Evolutionary conservation across 257 asterid genomes (phyloP).

Genomic region (Anisodus acutangulus): DNA sequence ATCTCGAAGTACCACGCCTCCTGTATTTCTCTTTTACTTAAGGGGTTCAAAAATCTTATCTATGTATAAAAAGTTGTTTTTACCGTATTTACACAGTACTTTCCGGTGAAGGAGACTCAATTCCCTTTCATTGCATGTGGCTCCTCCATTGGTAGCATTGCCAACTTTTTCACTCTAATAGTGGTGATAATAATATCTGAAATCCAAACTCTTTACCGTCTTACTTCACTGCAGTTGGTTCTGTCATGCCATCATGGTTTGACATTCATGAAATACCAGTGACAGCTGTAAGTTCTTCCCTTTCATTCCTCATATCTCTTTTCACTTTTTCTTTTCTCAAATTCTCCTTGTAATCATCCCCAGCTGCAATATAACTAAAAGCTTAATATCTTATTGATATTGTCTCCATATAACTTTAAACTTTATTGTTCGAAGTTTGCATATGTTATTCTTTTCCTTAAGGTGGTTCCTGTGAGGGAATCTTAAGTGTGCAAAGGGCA

Average conservation of each 20-base stretch:
- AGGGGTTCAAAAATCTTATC: too few species aligned
- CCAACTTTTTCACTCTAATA: neutral
- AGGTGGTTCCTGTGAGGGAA: neutral
- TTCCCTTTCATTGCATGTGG: neutral
- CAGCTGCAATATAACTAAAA: neutral
- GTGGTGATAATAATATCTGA: neutral
- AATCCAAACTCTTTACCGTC: neutral
- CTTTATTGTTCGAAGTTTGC: neutral
- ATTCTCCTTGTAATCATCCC: neutral
- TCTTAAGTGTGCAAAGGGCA: neutral
- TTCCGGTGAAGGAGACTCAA: neutral
- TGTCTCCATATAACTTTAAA: neutral
- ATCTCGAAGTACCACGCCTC: neutral
- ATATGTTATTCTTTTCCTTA: neutral
- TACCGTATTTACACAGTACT: neutral
- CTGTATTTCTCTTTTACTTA: neutral
- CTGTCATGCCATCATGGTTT: constrained; percentile 96
- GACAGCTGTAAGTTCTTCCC: constrained; percentile 69
- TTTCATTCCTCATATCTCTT: neutral
- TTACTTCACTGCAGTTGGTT: constrained; percentile 65
- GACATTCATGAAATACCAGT: constrained; percentile 93
- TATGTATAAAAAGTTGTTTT: too few species aligned
- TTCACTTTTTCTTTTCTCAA: constrained; percentile 24
- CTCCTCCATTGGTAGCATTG: neutral
- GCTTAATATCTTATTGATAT: neutral